Evolutionary conservation across 192 early-diverging fungal genomes (phyloP), one percentile per base, ranked within the genome.

Genomic region (Coemansia sp.): DNA sequence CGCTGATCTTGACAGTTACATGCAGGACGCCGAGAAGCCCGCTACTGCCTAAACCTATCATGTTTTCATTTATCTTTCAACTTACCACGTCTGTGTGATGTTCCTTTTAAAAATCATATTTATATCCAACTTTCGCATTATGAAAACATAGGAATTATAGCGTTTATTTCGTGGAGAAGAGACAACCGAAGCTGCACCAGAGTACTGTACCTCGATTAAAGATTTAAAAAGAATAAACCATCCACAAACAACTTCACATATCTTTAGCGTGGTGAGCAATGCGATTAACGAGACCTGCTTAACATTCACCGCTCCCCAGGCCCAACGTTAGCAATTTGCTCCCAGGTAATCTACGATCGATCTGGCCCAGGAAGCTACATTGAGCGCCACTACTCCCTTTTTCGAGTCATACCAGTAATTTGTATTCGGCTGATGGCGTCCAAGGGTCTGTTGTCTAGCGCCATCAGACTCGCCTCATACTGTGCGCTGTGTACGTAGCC

Each of bases 1-100:
- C 35, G 77, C 74, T 9, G 78, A 84, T 7, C 77, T 79, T 8
- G 77, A 79, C 70, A 62, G 64, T 63, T 84, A 79, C 77, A 84
- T 80, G 78, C 66, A 67, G 65, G 71, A 74, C 11, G 73, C 65
- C 62, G 66, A 75, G 45, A 71, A 74, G 57, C 13, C 71, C 13
- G 40, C 67, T 9, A 21, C 70, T 13, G 46, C 61, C 46, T 39
- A 68, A 78, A 64, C 1, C 16, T 16, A 3, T 35, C 8, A 9
- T n/a, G 1, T 29, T 14, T 56, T 10, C 63, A 39, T 70, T 35
- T 64, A n/a, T 45, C 8, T 44, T 44, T 45, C 17, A 13, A 17
- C 1, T 24, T 9, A 19, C 19, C 46, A 48, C 21, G 9, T 24
- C 21, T 48, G 2, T 48, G 14, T 42, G 46, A 8, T 21, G 8